A percentile compares a stretch with the other conserved stretches of the same genome.
Conservation (phyloP, 2,329 filamentous ascomycete species). For the Aspergillus puulaauensis region DNA sequence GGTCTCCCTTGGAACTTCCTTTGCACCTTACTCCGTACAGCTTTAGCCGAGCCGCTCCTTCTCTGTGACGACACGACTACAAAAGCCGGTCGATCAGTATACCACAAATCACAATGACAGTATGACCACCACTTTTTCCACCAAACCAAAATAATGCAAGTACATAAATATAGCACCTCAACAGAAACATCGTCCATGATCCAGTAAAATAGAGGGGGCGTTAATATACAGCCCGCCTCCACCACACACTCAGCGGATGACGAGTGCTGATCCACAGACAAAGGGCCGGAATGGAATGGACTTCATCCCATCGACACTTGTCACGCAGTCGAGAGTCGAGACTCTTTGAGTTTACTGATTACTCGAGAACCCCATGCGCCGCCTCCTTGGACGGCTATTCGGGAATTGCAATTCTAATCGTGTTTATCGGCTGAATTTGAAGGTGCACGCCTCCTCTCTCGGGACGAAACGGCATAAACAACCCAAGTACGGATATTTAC, state of each 20-base stretch:
- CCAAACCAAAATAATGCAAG: no score
- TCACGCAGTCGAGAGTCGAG: no score
- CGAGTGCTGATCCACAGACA: neutral
- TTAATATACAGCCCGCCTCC: neutral
- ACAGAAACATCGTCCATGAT: neutral
- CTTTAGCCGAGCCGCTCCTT: no score
- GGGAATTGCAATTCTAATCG: neutral
- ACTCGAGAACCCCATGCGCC: neutral
- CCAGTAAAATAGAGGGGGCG: neutral
- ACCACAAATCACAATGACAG: neutral
- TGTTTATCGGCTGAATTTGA: neutral
- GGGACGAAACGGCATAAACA: no score
- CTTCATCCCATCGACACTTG: no score
- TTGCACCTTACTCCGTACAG: no score
- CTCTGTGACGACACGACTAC: no score
- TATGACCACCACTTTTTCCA: no score
- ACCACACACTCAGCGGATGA: slow-evolving; percentile 1
- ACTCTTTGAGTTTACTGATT: neutral
- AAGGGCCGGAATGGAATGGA: neutral
- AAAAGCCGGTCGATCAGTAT: neutral
- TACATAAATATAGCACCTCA: neutral
- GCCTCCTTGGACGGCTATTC: neutral
- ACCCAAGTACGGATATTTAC: no score
- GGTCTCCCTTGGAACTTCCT: no score
- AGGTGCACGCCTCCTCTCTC: no score